Evolutionary conservation across 257 asterid genomes (phyloP).

Genomic region (Solanum peruvianum): DNA sequence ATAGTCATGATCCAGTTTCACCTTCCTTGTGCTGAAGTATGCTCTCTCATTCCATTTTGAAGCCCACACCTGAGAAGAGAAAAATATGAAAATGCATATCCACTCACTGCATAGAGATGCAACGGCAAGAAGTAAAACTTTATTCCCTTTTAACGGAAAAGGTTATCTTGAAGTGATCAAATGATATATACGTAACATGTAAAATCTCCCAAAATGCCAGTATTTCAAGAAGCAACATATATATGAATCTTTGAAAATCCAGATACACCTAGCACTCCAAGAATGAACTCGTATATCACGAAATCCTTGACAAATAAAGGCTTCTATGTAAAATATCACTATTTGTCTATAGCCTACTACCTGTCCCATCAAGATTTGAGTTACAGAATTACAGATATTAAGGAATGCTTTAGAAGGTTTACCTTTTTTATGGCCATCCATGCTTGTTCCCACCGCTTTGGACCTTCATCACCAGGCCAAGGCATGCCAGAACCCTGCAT

Average conservation of each 20-base stretch:
- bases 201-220: background rate
- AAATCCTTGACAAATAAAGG: background rate
- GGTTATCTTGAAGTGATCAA: background rate
- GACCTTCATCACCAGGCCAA: slow-evolving; percentile 99
- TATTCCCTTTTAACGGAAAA: background rate
- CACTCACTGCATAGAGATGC: background rate
- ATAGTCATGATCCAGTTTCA: slow-evolving; percentile 79
- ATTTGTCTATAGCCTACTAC: background rate
- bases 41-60: slow-evolving; percentile 99
- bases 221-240: background rate
- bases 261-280: background rate
- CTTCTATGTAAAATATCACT: background rate
- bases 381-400: background rate
- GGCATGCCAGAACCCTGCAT: slow-evolving; percentile 96
- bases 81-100: background rate
- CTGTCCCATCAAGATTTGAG: background rate
- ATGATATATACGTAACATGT: background rate
- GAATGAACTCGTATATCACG: background rate
- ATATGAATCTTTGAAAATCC: background rate
- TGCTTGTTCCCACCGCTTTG: slow-evolving; percentile 90
- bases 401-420: background rate
- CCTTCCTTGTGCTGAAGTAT: slow-evolving; percentile 93
- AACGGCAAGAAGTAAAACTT: background rate
- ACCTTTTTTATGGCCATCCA: slow-evolving; percentile 97
- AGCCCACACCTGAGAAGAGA: slow-evolving; percentile 82